These are phyloP conservation scores for Suillus alpinus DNA, from an alignment of 768 basidiomycete species.

Conservation along the genomic window DNA sequence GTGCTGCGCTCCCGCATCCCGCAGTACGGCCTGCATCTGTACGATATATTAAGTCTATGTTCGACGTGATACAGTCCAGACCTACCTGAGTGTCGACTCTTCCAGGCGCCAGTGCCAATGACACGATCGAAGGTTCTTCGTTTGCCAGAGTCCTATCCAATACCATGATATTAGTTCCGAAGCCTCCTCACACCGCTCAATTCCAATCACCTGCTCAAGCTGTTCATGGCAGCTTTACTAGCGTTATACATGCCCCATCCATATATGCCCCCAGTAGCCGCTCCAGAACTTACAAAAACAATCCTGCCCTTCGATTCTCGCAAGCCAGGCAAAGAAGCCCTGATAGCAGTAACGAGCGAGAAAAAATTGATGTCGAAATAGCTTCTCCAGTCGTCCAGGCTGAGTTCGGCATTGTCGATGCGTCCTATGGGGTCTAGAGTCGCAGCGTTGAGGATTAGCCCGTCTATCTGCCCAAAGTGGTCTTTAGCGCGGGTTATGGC, in stretches of 20 bases:
- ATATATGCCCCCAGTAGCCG: slow-evolving; percentile 60
- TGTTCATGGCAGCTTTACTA: slow-evolving; percentile 88
- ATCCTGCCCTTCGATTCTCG: slow-evolving; percentile 67
- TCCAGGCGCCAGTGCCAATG: slow-evolving; percentile 82
- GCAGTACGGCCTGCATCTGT: slow-evolving; percentile 70
- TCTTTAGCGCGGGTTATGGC: slow-evolving; percentile 49
- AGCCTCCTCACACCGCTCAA: neutral
- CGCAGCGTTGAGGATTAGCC: slow-evolving; percentile 83
- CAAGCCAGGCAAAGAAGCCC: slow-evolving; percentile 66
- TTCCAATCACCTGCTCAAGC: slow-evolving; percentile 59
- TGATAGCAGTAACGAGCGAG: slow-evolving; percentile 70
- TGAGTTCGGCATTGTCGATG: slow-evolving; percentile 47
- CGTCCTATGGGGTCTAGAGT: slow-evolving; percentile 66
- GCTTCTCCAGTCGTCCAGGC: slow-evolving; percentile 59
- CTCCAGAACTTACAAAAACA: slow-evolving; percentile 84
- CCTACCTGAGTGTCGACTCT: slow-evolving; percentile 80
- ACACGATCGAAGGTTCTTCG: slow-evolving; percentile 76
- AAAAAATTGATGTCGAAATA: slow-evolving; percentile 89
- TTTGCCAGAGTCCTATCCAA: slow-evolving; percentile 70
- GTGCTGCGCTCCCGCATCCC: slow-evolving; percentile 45
- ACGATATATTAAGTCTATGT: slow-evolving; percentile 2
- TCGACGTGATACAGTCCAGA: neutral
- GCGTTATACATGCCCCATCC: slow-evolving; percentile 86
- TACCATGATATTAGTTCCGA: slow-evolving; percentile 7
- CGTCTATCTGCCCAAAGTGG: slow-evolving; percentile 63